Evolutionary conservation across 148 eudicot species (phyloP), one percentile per base, ranked within the genome.

Genomic region (Simmondsia chinensis): DNA sequence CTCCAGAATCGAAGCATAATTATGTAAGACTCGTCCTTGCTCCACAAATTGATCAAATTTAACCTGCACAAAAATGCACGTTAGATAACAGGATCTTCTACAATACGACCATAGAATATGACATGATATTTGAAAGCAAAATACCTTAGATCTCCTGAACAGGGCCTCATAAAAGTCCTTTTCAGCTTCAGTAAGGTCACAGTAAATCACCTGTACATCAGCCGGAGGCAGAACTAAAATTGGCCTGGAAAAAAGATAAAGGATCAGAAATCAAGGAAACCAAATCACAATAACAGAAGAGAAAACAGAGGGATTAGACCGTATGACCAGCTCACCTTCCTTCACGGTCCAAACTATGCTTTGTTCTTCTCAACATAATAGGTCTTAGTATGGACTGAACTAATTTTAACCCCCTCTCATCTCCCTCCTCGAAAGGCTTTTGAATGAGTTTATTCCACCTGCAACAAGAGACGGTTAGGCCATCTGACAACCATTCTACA

Each of bases 381-480:
- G 88, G 94, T 61, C 70, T 82, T 67, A 91, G 66, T 46, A 91
- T 79, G 51, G 82, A 70, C 40, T 85, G 93, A 21, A 91, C 89
- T 74, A 91, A 42, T 46, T 73, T 85, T 39, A 91, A 64, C 29
- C 99, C 99, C 57, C 99, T 74, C 77, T 79, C 99, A 55, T 91
- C 95, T 49, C 99, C 99, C 72, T 76, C 99, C 57, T 85, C 95
- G 64, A 76, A 91, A 47, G 95, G 99, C 66, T 79, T 91, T 51
- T 91, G 99, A 31, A 85, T 68, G 22, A 91, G 86, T 57, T 86
- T 91, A 64, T 82, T 85, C 99, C 99, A 91, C 99, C 99, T 91
- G 34, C 6, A 56, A 4, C 13, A 46, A 11, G 13, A 10, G 7
- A 36, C 10, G 26, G 32, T 19, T 52, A 21, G 28, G 26, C 15